Evolutionary conservation across 2,329 filamentous ascomycete species (phyloP), one percentile per base, ranked within the genome.

Genomic region (Xylaria multiplex): DNA sequence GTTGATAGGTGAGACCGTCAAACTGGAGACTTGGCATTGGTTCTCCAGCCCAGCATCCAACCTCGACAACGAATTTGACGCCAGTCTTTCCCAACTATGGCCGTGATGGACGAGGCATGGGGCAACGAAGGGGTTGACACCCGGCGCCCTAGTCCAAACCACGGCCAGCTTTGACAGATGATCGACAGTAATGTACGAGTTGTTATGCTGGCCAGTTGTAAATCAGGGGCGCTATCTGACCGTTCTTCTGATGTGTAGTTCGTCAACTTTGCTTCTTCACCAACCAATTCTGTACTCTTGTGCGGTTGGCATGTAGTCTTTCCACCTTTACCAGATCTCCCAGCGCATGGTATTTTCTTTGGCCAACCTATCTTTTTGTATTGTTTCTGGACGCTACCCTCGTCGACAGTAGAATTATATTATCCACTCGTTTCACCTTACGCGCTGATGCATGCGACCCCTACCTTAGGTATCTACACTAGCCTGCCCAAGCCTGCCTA

Each of bases 201-300:
- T 27, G 9, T 35, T 9, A 27, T 13, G 48, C 48, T 50, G 35
- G 35, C 50, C 7, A 48, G 48, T 14, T 22, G 35, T 45, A n/a
- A 6, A 30, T 43, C 50, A 59, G 64, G 64, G 52, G 46, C 6
- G 27, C 57, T 30, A 42, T 65, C 24, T 65, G 56, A 55, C 8
- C 22, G 13, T 16, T 19, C 35, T 22, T 19, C 19, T 19, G 50
- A 32, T 16, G 22, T 64, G 61, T 48, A 52, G 32, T 45, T 45
- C 27, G 46, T 54, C 58, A 61, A 71, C 71, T 69, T 67, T 57
- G 68, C 68, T 68, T 74, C 69, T 67, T 71, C 70, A 60, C 66
- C 68, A 68, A 64, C 66, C 66, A 56, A 60, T 68, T 62, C 43
- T 24, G 27, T 42, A 40, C 53, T 57, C 48, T 48, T 55, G 35